Percentiles rank a stretch among this genome's conserved stretches.
phyloP scores from a whole-genome alignment of 2,329 filamentous ascomycete species.

The Sphaerulina populicola region DNA sequence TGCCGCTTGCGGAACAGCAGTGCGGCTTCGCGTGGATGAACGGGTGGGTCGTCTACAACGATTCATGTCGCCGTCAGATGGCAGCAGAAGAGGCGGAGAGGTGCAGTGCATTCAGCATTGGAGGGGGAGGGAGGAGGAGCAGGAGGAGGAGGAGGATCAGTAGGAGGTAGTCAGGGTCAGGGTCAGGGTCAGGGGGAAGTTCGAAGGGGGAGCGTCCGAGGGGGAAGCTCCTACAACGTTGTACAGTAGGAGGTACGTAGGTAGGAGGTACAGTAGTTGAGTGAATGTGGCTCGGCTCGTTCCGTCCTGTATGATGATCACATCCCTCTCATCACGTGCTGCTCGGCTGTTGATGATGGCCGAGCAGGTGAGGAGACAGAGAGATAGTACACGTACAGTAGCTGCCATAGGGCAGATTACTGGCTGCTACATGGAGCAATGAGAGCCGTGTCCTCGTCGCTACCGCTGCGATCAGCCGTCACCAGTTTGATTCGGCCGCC shows the following conservation, averaged over 20 bases:
- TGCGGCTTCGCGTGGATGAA: background rate
- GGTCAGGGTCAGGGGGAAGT: background rate
- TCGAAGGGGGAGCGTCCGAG: background rate
- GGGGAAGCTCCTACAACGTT: too few relatives aligned
- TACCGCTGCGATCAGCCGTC: conserved; percentile 14
- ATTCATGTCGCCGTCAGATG: background rate
- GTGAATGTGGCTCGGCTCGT: too few relatives aligned
- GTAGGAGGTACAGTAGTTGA: too few relatives aligned
- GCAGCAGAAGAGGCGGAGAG: background rate
- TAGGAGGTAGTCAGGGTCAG: too few relatives aligned
- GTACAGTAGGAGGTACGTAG: too few relatives aligned
- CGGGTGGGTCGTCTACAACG: background rate
- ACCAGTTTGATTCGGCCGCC: conserved; percentile 5
- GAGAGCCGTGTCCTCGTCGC: conserved; percentile 17
- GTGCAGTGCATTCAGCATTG: background rate
- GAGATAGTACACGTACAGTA: background rate
- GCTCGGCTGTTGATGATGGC: too few relatives aligned
- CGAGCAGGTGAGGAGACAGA: background rate
- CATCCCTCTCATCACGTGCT: background rate
- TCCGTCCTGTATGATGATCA: too few relatives aligned
- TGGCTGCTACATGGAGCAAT: conserved; percentile 20
- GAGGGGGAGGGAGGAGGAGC: background rate
- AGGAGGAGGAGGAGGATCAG: background rate
- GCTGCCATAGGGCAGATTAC: conserved; percentile 5
- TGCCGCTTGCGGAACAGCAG: background rate